phyloP scores from a whole-genome alignment of 495 filamentous ascomycete species.

The Penicillium simplicissimum region DNA sequence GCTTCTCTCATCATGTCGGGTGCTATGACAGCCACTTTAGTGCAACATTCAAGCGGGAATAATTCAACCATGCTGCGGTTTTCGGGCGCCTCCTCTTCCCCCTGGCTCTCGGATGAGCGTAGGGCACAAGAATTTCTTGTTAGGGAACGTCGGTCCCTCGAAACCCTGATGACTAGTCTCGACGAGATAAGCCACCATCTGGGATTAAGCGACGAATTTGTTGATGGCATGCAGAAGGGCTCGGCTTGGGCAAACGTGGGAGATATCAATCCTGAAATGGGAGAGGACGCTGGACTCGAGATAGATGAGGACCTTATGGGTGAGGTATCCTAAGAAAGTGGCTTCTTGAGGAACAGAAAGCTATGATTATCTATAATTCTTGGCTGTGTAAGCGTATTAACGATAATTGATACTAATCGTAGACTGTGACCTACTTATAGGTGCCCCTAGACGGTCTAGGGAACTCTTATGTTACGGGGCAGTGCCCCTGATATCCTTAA shows the following conservation, averaged over 20 bases:
- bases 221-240: conserved; percentile 32
- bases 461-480: no score
- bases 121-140: conserved; percentile 41
- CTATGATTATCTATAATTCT: neutral
- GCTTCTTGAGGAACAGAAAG: neutral
- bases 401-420: no score
- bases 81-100: conserved; percentile 14
- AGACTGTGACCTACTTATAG: no score
- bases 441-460: no score
- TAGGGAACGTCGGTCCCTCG: conserved; percentile 37
- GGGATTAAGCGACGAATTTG: conserved; percentile 60
- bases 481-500: no score
- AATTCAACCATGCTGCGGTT: conserved; percentile 46
- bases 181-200: conserved; percentile 54
- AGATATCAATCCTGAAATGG: conserved; percentile 6
- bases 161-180: conserved; percentile 43
- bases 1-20: conserved; percentile 52
- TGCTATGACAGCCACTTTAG: conserved; percentile 56
- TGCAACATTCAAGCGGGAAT: conserved; percentile 43
- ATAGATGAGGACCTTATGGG: conserved; percentile 73
- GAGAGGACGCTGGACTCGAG: conserved; percentile 39
- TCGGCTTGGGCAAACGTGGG: conserved; percentile 15
- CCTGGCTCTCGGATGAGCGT: conserved; percentile 42
- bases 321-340: conserved; percentile 22
- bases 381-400: neutral